These are phyloP conservation scores for Canavalia gladiata DNA, from an alignment of 306 rosid genomes.

Conservation along the genomic window DNA sequence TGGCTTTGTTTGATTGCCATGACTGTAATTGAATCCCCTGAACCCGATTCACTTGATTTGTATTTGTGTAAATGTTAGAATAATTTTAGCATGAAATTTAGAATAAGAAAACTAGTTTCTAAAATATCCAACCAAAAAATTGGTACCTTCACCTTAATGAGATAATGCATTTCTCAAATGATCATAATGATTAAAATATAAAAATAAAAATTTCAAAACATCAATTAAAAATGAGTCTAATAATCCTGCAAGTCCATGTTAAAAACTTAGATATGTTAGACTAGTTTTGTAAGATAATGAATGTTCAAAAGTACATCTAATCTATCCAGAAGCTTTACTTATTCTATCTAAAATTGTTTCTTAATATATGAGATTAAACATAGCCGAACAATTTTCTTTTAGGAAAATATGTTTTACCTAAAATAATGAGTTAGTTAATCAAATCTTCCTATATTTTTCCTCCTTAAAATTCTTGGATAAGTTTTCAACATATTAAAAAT, in stretches of 20 bases:
- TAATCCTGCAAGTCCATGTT: neutral
- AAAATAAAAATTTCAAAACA: neutral
- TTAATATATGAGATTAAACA: neutral
- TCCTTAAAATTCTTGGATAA: slow-evolving; percentile 77
- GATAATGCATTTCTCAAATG: neutral
- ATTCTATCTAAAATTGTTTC: neutral
- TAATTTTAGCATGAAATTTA: neutral
- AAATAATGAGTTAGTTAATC: slow-evolving; percentile 72
- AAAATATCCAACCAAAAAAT: neutral
- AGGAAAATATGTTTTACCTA: slow-evolving; percentile 55
- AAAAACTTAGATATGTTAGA: neutral
- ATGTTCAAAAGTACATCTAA: neutral
- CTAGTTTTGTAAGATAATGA: neutral
- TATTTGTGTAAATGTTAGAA: slow-evolving; percentile 69
- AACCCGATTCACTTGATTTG: slow-evolving; percentile 76
- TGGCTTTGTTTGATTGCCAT: slow-evolving; percentile 64
- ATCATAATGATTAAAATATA: neutral
- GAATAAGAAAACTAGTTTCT: neutral
- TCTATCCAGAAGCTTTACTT: neutral
- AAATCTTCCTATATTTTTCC: slow-evolving; percentile 81
- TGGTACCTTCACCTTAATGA: neutral
- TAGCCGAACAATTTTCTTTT: neutral
- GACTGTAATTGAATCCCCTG: slow-evolving; percentile 97
- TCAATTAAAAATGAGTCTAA: neutral
- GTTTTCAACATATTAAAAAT: slow-evolving; percentile 70